Base-by-base conservation (phyloP, 2,329 filamentous ascomycete genomes). In the Ambrosiella beaveri region DNA sequence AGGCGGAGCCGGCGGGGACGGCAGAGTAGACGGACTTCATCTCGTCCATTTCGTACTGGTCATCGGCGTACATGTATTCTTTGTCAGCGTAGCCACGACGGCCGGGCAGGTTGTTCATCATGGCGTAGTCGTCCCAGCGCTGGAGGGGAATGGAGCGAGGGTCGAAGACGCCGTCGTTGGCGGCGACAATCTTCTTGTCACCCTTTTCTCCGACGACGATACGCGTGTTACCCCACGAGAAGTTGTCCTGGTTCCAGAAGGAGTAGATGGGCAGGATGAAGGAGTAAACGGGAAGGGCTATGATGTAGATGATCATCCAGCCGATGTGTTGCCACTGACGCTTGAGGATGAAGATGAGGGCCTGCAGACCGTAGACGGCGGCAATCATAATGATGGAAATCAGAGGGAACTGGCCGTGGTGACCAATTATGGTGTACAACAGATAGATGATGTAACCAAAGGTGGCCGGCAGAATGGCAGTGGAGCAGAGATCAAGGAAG, bases 221-320 rank as follows among this genome's bases (percentile, higher is more conserved):
- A 79, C 93, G 89, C 1, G 93, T 98, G 73, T 93, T 97, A 77
- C 93, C 93, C 93, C 93, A 98, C 1, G 84, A 84, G 77, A 98
- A 98, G 73, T 98, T 91, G 71, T 98, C 93, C 70, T 96, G 90
- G 72, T 96, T 95, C 93, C 93, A 98, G 84, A 98, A 98, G 0
- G 91, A 95, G 74, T 97, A 98, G 62, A 98, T 74, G 0, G 93
- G 93, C 11, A 98, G 79, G 62, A 94, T 68, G 65, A 98, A 87
- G 3, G 85, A 93, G 74, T 91, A 96, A 64, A 98, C 86, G 0
- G 93, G 93, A 74, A 86, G 96, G 2, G 93, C 93, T n/a, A 94
- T 65, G 62, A 98, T 78, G 72, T 98, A 98, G 68, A 98, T 97
- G 63, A 98, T 85, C 90, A 98, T 97, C 93, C 93, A 98, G 64